Conservation (phyloP, 176 grass and related monocot species). For the Tillandsia leiboldiana region DNA sequence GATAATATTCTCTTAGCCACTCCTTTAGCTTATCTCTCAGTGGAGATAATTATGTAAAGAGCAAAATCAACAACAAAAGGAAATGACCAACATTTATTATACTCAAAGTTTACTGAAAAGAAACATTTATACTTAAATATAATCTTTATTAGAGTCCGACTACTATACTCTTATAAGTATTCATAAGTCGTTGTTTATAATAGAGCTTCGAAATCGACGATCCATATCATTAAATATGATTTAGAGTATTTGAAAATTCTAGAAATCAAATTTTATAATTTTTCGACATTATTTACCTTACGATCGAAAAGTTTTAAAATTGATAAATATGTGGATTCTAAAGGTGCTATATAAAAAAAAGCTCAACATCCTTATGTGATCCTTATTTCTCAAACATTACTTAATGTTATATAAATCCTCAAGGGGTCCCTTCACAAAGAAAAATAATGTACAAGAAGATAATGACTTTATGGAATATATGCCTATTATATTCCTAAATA, state of each 20-base stretch:
- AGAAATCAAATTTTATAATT: no score
- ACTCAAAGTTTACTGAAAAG: not conserved
- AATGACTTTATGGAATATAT: no score
- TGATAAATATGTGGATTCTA: not conserved
- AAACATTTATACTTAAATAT: no score
- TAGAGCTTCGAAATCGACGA: no score
- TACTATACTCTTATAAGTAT: no score
- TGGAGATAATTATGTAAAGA: constrained; percentile 11
- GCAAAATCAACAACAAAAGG: not conserved
- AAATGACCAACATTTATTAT: not conserved
- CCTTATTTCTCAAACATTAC: not conserved
- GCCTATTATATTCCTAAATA: not conserved
- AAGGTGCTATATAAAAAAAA: not conserved
- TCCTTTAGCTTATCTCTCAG: not conserved
- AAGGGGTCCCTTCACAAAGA: not conserved
- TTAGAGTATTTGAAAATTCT: no score
- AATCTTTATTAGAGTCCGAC: no score
- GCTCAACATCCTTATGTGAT: not conserved
- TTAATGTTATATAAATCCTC: not conserved
- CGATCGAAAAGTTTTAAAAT: no score
- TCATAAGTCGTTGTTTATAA: no score
- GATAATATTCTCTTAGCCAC: constrained; percentile 3
- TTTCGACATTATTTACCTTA: no score
- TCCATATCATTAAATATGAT: no score
- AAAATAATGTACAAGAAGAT: not conserved